Evolutionary conservation across 23 red algal species (phyloP).

Genomic region (Gracilaria caudata): DNA sequence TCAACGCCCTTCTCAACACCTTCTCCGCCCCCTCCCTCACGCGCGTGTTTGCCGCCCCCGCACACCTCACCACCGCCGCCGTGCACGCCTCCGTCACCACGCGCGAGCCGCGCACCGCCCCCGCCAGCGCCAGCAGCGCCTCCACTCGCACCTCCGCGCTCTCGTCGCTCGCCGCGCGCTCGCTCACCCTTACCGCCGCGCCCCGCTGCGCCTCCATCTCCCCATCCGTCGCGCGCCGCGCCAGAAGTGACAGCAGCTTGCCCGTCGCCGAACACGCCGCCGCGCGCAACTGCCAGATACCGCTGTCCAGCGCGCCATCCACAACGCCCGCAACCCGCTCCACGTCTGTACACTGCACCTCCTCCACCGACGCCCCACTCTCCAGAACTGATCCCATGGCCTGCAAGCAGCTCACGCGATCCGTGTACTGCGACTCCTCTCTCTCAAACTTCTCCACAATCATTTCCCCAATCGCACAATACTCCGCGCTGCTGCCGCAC

Average conservation of each 20-base stretch:
- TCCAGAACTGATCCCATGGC: slow-evolving; percentile 27
- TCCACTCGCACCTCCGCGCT: slow-evolving; percentile 46
- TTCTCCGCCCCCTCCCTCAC: slow-evolving; percentile 48
- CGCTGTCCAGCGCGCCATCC: slow-evolving; percentile 8
- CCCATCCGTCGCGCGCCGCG: background rate
- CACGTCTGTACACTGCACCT: slow-evolving; percentile 4
- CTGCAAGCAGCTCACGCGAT: slow-evolving; percentile 22
- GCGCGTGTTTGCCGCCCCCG: slow-evolving; percentile 23
- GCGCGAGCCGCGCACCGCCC: background rate
- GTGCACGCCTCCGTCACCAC: slow-evolving; percentile 9
- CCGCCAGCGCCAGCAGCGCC: slow-evolving; percentile 38
- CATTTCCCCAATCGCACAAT: slow-evolving; percentile 14
- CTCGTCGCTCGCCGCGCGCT: slow-evolving; percentile 35
- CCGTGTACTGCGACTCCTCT: slow-evolving; percentile 28
- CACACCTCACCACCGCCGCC: slow-evolving; percentile 23
- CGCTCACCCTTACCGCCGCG: slow-evolving; percentile 6
- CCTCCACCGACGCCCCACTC: slow-evolving; percentile 18
- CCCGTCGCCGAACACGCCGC: slow-evolving; percentile 16
- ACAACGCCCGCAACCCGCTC: slow-evolving; percentile 11
- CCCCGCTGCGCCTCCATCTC: slow-evolving; percentile 1
- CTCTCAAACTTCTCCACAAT: slow-evolving; percentile 9
- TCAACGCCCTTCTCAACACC: slow-evolving; percentile 34
- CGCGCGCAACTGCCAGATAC: background rate
- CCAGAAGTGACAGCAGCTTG: background rate
- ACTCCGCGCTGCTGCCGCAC: slow-evolving; percentile 30